Percentiles rank a stretch among this genome's conserved stretches.
phyloP scores from a whole-genome alignment of 108 stramenopile genomes.

The Cyclotella cryptica region DNA sequence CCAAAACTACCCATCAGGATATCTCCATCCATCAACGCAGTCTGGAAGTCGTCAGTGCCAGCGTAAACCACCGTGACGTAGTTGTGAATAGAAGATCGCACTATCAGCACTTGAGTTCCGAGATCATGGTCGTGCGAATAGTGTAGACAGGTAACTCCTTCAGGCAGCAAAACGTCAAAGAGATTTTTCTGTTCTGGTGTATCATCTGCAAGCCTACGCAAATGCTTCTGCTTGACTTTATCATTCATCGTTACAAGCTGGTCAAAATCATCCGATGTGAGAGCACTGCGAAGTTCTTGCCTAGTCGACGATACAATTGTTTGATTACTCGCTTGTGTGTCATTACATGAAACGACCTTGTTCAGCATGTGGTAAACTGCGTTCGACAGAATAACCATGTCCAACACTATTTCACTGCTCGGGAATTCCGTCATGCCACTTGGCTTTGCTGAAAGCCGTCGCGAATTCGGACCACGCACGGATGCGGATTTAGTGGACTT shows the following conservation, averaged over 20 bases:
- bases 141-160: conserved; percentile 63
- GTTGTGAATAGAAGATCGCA: conserved; percentile 33
- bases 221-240: not conserved
- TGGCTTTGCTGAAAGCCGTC: not conserved
- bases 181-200: conserved; percentile 16
- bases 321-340: conserved; percentile 11
- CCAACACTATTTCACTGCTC: conserved; percentile 40
- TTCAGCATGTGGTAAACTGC: conserved; percentile 43
- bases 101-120: conserved; percentile 78
- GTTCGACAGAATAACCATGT: conserved; percentile 44
- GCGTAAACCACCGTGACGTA: conserved; percentile 83
- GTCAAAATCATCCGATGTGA: not conserved
- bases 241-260: not conserved
- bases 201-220: not conserved
- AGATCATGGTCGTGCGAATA: conserved; percentile 68
- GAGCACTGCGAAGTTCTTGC: conserved; percentile 8
- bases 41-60: conserved; percentile 81
- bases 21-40: conserved; percentile 75
- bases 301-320: conserved; percentile 6
- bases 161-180: conserved; percentile 39
- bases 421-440: conserved; percentile 22
- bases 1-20: conserved; percentile 70
- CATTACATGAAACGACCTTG: conserved; percentile 37
- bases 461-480: not conserved
- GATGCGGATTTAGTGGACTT: not conserved